A percentile compares a stretch with the other conserved stretches of the same genome.
Conservation (phyloP, 306 rosid species). For the Vigna radiata region DNA sequence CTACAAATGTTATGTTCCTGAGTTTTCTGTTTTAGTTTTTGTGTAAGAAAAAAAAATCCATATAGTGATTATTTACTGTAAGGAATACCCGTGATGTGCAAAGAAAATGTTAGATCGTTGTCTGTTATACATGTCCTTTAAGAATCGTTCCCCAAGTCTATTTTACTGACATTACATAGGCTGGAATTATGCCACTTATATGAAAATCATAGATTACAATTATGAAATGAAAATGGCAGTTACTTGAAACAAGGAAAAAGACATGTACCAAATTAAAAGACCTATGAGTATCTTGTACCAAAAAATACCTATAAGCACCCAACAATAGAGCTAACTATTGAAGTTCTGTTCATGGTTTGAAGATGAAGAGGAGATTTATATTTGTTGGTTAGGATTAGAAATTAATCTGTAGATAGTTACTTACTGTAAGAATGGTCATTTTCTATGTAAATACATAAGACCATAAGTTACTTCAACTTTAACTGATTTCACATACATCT, state of each 20-base stretch:
- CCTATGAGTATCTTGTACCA: background rate
- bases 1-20: background rate
- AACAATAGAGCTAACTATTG: conserved; percentile 19
- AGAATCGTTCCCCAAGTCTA: background rate
- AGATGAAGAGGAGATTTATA: background rate
- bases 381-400: background rate
- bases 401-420: background rate
- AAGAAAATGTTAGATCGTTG: background rate
- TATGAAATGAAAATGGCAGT: background rate
- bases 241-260: conserved; percentile 27
- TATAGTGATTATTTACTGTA: background rate
- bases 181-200: background rate
- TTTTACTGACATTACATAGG: background rate
- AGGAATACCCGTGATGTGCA: background rate
- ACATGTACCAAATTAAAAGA: conserved; percentile 12
- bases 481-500: background rate
- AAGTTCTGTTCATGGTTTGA: background rate
- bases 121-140: background rate
- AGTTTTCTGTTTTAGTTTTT: background rate
- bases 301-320: conserved; percentile 18
- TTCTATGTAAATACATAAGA: background rate
- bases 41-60: background rate
- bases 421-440: background rate
- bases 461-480: background rate
- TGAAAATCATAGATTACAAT: background rate